Conservation (phyloP, 371 early-diverging fungal genomes). For the Mortierella sp. region DNA sequence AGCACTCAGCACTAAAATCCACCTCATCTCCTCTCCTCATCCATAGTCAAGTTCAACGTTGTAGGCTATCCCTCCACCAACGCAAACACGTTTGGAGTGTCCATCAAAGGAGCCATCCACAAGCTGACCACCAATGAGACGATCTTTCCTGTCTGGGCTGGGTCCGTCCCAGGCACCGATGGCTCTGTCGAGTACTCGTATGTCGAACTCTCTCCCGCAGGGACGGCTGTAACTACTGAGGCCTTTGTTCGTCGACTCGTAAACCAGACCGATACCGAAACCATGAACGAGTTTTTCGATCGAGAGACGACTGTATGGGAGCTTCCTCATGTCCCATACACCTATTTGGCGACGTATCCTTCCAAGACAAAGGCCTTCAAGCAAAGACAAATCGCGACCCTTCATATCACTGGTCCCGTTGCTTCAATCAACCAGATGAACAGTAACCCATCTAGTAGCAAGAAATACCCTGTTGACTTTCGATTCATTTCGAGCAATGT, state of each 20-base stretch:
- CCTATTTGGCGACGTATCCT: conserved; percentile 50
- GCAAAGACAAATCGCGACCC: conserved; percentile 59
- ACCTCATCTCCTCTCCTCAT: not conserved
- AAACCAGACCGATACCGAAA: conserved; percentile 21
- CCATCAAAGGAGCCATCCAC: conserved; percentile 15
- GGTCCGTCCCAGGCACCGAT: conserved; percentile 17
- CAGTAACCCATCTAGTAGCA: conserved; percentile 33
- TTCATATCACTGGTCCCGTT: conserved; percentile 55
- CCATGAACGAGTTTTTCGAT: conserved; percentile 68
- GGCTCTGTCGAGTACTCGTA: conserved; percentile 24
- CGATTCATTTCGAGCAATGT: conserved; percentile 58
- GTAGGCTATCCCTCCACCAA: conserved; percentile 23
- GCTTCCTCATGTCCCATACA: conserved; percentile 63
- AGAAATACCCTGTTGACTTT: conserved; percentile 45
- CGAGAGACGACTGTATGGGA: conserved; percentile 55
- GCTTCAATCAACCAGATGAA: conserved; percentile 47
- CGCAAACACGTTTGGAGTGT: conserved; percentile 23
- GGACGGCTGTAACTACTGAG: conserved; percentile 21
- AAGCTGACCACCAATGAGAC: conserved; percentile 11
- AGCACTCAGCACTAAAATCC: not conserved
- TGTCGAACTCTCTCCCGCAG: conserved; percentile 19
- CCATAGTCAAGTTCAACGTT: conserved; percentile 37
- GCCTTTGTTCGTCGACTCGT: conserved; percentile 21
- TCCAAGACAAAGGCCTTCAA: conserved; percentile 47
- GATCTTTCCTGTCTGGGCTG: conserved; percentile 29